Base-by-base conservation (phyloP, 257 asterid species). In the Salvia miltiorrhiza region DNA sequence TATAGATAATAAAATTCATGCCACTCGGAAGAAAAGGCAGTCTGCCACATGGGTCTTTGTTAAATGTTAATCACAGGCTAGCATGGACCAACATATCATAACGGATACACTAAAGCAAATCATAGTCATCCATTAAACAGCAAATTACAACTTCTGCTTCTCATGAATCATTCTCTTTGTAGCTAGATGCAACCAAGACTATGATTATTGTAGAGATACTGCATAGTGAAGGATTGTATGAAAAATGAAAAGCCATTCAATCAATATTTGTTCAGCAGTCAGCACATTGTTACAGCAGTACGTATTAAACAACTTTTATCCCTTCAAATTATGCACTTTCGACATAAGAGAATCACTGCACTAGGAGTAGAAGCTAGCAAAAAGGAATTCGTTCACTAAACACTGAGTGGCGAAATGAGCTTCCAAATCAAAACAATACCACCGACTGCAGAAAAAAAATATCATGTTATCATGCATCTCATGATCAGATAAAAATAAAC, bases 161-260 rank as follows among this genome's bases (percentile, higher is more conserved):
- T 23, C 65, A 69, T 50, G 65, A 69, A 69, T 28, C 65, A 43
- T 39, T 54, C 65, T 53, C 44, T n/a, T 63, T 55, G 53, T 55
- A 72, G 11, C 65, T 9, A 54, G 49, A 37, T 63, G 14, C 32
- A 56, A 73, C 37, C 37, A 30, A 64, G 6, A 21, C 9, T 13
- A n/a, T 16, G 40, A 9, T 68, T 21, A 23, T 13, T 13, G 2
- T 37, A 39, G 32, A 33, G 47, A 35, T 35, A 53, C 26, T 5
- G 21, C 40, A 11, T 19, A 40, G 32, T 19, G 40, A 60, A 39
- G 20, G n/a, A 62, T 48, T 13, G 8, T 40, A 41, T 44, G 3
- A 24, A 23, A 44, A 54, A 64, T 20, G 33, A 20, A 13, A 55
- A 20, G 9, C 24, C 33, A 21, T 40, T 61, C 26, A 47, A 33